These are phyloP conservation scores for Plicaturopsis crispa DNA, from an alignment of 768 basidiomycete genomes.

Conservation along the genomic window DNA sequence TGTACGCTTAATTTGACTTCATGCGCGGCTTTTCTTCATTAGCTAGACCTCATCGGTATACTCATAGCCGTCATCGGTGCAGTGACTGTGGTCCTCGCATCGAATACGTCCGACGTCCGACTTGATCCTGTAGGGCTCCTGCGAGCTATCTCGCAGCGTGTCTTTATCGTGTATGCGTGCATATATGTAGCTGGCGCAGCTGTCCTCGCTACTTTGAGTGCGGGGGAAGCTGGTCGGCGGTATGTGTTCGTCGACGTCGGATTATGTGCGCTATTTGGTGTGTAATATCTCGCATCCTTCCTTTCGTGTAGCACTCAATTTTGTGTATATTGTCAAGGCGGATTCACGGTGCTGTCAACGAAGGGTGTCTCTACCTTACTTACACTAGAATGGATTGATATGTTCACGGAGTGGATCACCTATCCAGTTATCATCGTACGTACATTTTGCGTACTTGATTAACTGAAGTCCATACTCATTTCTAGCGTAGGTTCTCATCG, in stretches of 20 bases:
- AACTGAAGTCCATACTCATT: conserved; percentile 7
- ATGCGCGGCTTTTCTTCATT: conserved; percentile 61
- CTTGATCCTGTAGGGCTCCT: conserved; percentile 64
- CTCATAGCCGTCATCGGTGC: conserved; percentile 80
- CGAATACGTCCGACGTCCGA: conserved; percentile 62
- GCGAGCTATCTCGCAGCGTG: conserved; percentile 56
- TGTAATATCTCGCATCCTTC: conserved; percentile 8
- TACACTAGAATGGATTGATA: conserved; percentile 66
- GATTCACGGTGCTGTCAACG: conserved; percentile 89
- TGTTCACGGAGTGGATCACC: conserved; percentile 76
- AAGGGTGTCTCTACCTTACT: conserved; percentile 88
- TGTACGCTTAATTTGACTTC: conserved; percentile 10
- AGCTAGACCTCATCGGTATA: conserved; percentile 79
- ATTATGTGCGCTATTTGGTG: conserved; percentile 80
- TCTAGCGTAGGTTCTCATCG: conserved; percentile 46
- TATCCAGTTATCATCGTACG: conserved; percentile 71
- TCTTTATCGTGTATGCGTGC: conserved; percentile 71
- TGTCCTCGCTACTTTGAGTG: conserved; percentile 56
- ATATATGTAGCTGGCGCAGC: conserved; percentile 48
- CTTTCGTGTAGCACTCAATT: conserved; percentile 1
- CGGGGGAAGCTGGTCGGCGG: conserved; percentile 49
- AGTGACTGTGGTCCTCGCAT: conserved; percentile 83
- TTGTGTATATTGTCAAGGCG: conserved; percentile 40
- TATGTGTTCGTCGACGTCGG: conserved; percentile 85
- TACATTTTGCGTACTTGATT: conserved; percentile 4